phyloP scores from a whole-genome alignment of 1,139 yeast genomes.

The Lodderomyces beijingensis region DNA sequence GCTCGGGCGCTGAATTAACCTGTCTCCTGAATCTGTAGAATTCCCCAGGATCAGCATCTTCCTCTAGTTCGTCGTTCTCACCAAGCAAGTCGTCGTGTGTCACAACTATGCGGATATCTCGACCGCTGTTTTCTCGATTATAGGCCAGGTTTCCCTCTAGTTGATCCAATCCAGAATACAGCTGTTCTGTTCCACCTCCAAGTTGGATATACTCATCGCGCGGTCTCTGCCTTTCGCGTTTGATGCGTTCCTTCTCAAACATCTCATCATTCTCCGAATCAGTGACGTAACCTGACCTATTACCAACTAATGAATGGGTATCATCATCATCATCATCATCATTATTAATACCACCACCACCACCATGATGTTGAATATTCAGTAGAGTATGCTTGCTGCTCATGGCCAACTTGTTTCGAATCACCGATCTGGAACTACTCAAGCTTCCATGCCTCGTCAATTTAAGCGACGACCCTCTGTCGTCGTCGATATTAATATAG shows the following conservation, averaged over 20 bases:
- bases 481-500: conserved; percentile 7
- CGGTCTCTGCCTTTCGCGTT: too few relatives aligned
- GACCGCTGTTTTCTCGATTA: too few relatives aligned
- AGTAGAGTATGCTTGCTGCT: conserved; percentile 9
- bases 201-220: too few relatives aligned
- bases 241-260: conserved; percentile 5
- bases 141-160: too few relatives aligned
- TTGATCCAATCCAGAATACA: too few relatives aligned
- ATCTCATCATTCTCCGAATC: conserved; percentile 16
- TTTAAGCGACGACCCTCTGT: not conserved
- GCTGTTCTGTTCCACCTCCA: too few relatives aligned
- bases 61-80: conserved; percentile 4
- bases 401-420: conserved; percentile 14
- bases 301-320: conserved; percentile 10
- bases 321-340: conserved; percentile 7
- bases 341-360: conserved; percentile 5
- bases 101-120: too few relatives aligned
- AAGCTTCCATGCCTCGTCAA: conserved; percentile 7
- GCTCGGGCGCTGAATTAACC: not conserved
- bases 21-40: conserved; percentile 11
- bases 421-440: conserved; percentile 13
- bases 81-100: not conserved
- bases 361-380: conserved; percentile 8
- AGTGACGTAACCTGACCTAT: conserved; percentile 17
- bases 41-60: conserved; percentile 5